Evolutionary conservation across 768 basidiomycete species (phyloP), one percentile per base, ranked within the genome.

Genomic region (Russula lepida): DNA sequence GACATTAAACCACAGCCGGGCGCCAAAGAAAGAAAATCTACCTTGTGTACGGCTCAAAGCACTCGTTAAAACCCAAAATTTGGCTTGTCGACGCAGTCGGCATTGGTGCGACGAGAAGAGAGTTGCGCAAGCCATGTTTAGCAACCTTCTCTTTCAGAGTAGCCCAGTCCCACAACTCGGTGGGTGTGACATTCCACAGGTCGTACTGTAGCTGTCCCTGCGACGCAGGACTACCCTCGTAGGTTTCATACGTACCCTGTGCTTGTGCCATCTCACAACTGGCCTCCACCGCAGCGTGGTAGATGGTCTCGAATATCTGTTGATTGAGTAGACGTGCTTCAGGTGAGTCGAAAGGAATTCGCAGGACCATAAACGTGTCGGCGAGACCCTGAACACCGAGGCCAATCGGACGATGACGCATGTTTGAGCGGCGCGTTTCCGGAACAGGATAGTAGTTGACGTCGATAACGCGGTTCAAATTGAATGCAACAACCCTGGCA

Each of bases 301-400:
- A 99, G 71, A 99, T 98, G 15, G 97, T 99, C 79, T 99, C 97
- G 72, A 97, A 98, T 73, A 99, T 98, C 75, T 95, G 84, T 64
- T 87, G 79, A 77, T 99, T 98, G 66, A 99, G 84, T 67, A 85
- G 76, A 69, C 88, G 86, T 15, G 95, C 97, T 47, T 84, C 86
- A 19, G 78, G 80, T 2, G 91, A 92, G 68, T 98, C 97, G 74
- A 98, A 99, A 0, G 97, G 91, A 83, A 98, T 84, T 63, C 88
- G 90, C 9, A 99, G 82, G 27, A 89, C 88, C 94, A 98, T 98
- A 80, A 99, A 99, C 2, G 95, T 82, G 69, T 99, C 97, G 17
- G 97, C 97, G 46, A 99, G 86, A 72, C 97, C 95, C 72, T 99
- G 92, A 56, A 23, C 95, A 71, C 97, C 97, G 67, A 99, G 78